Percentiles rank a stretch among this genome's conserved stretches.
phyloP scores from a whole-genome alignment of 352 stramenopile species.

The Pythium coloratum region DNA sequence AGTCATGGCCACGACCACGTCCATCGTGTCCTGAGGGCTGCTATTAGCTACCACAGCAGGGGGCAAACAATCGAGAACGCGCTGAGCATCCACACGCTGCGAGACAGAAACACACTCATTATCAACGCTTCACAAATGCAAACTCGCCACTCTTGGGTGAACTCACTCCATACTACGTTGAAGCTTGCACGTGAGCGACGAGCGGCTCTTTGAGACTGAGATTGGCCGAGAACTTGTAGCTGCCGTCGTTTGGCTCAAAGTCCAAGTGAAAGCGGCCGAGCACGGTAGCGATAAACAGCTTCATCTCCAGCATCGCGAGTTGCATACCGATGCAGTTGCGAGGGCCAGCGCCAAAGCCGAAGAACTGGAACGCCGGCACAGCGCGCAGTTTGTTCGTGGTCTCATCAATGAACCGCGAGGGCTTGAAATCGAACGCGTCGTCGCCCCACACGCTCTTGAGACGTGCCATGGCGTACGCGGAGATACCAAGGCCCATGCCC shows the following conservation, averaged over 20 bases:
- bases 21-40: too few relatives aligned
- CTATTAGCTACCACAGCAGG: too few relatives aligned
- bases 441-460: conserved; percentile 32
- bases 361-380: conserved; percentile 36
- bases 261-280: conserved; percentile 35
- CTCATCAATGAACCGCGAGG: conserved; percentile 31
- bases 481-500: conserved; percentile 28
- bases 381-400: conserved; percentile 15
- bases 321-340: conserved; percentile 44
- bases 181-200: not conserved
- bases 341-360: conserved; percentile 38
- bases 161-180: too few relatives aligned
- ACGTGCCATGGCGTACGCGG: conserved; percentile 32
- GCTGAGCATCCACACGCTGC: too few relatives aligned
- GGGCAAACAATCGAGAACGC: too few relatives aligned
- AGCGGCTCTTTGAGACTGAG: conserved; percentile 16
- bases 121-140: too few relatives aligned
- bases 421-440: conserved; percentile 35
- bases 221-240: conserved; percentile 15
- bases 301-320: conserved; percentile 50
- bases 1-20: too few relatives aligned
- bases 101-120: too few relatives aligned
- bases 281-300: conserved; percentile 34
- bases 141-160: too few relatives aligned
- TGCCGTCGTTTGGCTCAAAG: conserved; percentile 20